phyloP scores from a whole-genome alignment of 768 basidiomycete genomes.

The Lentinula guzmanii region DNA sequence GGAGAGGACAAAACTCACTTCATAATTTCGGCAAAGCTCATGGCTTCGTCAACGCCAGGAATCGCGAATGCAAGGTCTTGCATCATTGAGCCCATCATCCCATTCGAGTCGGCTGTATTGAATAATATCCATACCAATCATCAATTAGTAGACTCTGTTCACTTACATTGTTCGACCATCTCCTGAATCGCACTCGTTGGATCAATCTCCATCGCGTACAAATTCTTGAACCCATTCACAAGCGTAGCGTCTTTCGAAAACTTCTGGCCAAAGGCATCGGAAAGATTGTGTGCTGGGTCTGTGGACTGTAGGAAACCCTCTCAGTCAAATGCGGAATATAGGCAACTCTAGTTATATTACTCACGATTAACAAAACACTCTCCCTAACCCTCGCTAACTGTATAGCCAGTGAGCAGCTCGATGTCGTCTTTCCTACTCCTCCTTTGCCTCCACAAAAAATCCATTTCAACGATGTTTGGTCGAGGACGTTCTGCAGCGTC shows the following conservation, averaged over 20 bases:
- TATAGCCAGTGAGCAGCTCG: slow-evolving; percentile 96
- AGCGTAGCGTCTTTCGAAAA: slow-evolving; percentile 98
- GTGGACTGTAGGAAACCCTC: slow-evolving; percentile 65
- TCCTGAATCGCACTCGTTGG: slow-evolving; percentile 97
- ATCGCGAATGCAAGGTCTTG: slow-evolving; percentile 99
- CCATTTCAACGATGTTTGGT: slow-evolving; percentile 93
- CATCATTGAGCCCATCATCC: slow-evolving; percentile 99
- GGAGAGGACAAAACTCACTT: slow-evolving; percentile 53
- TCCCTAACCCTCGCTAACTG: slow-evolving; percentile 86
- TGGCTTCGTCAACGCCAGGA: slow-evolving; percentile 98
- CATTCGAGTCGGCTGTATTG: slow-evolving; percentile 69
- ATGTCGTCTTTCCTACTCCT: slow-evolving; percentile 99
- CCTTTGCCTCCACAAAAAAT: slow-evolving; percentile 99
- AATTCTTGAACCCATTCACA: slow-evolving; percentile 95
- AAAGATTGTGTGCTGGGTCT: slow-evolving; percentile 99
- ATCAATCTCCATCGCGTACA: slow-evolving; percentile 99
- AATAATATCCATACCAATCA: neutral
- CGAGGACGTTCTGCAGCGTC: slow-evolving; percentile 90
- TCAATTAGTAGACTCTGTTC: neutral
- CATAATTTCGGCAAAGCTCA: slow-evolving; percentile 99
- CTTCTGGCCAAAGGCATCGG: slow-evolving; percentile 98
- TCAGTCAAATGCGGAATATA: neutral
- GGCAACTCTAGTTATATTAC: slow-evolving; percentile 20
- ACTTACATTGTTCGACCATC: slow-evolving; percentile 94
- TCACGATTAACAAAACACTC: slow-evolving; percentile 94